These are phyloP conservation scores for Saksenaea oblongispora DNA, from an alignment of 371 early-diverging fungal genomes.

Conservation along the genomic window DNA sequence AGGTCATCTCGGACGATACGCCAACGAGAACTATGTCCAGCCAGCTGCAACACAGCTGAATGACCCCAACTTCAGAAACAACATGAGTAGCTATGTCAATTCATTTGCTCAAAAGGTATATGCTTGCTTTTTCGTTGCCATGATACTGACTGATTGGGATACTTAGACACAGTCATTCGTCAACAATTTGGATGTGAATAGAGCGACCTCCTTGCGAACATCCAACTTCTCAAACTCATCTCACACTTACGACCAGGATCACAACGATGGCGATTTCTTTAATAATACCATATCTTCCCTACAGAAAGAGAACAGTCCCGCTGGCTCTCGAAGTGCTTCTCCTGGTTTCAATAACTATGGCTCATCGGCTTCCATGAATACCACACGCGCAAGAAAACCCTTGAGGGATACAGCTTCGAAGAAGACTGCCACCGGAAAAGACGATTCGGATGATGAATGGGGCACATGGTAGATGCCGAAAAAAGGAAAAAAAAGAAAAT, in stretches of 20 bases:
- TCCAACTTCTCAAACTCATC: slow-evolving; percentile 17
- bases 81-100: slow-evolving; percentile 71
- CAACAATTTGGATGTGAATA: slow-evolving; percentile 16
- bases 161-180: slow-evolving; percentile 21
- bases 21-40: slow-evolving; percentile 80
- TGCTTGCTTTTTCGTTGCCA: slow-evolving; percentile 1
- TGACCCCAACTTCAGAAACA: slow-evolving; percentile 85
- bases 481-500: not conserved
- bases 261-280: slow-evolving; percentile 48
- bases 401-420: slow-evolving; percentile 32
- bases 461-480: slow-evolving; percentile 40
- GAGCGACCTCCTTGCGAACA: slow-evolving; percentile 8
- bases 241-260: slow-evolving; percentile 14
- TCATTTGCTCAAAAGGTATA: slow-evolving; percentile 68
- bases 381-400: slow-evolving; percentile 38
- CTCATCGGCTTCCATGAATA: slow-evolving; percentile 16
- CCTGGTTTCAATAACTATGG: slow-evolving; percentile 23
- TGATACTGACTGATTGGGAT: not conserved
- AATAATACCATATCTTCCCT: slow-evolving; percentile 42
- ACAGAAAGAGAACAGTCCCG: slow-evolving; percentile 33
- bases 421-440: slow-evolving; percentile 22
- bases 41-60: slow-evolving; percentile 84
- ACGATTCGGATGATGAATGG: slow-evolving; percentile 64
- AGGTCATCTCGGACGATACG: slow-evolving; percentile 63
- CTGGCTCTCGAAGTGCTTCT: slow-evolving; percentile 35